Evolutionary conservation across 2,329 filamentous ascomycete species (phyloP), one percentile per base, ranked within the genome.

Genomic region (Pochonia chlamydosporia): DNA sequence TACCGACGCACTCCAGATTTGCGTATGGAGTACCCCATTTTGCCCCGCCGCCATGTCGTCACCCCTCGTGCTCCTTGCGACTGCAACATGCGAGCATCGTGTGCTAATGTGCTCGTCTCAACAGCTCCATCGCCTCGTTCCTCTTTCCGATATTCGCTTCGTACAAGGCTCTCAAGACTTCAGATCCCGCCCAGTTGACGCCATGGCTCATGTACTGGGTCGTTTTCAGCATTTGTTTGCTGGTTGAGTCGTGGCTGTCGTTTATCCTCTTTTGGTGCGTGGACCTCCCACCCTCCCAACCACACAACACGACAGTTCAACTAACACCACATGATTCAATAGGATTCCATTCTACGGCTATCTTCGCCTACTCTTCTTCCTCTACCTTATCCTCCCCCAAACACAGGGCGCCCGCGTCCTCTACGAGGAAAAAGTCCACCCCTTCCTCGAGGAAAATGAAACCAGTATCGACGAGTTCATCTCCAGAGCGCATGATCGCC

Each of bases 201-300:
- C 92, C 92, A 84, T 99, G 93, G 93, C 81, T 97, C 56, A 97
- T 97, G 87, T 99, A 97, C 78, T 99, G 92, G 87, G 89, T 96
- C 51, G 89, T 96, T 21, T 80, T 96, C 54, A 87, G 88, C 51
- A 85, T 88, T 64, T 81, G 84, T 58, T 76, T 91, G 48, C 79
- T 93, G 52, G 81, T 84, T 67, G 93, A 97, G 71, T 91, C 86
- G 40, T 95, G 90, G 81, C 83, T 87, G 48, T 82, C 85, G 59
- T 96, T 92, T 70, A 84, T 97, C 61, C 78, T 97, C 40, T 78
- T 78, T 64, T 97, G 90, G 85, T 84, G 69, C 44, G 70, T 60
- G 25, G 49, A 25, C 16, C 35, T 44, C 16, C 26, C 26, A 25
- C 9, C 20, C n/a, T 20, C 6, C 13, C 36, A 24, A 28, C 41